Evolutionary conservation across 164 flowering plant genomes (phyloP).

Genomic region (Macadamia integrifolia): DNA sequence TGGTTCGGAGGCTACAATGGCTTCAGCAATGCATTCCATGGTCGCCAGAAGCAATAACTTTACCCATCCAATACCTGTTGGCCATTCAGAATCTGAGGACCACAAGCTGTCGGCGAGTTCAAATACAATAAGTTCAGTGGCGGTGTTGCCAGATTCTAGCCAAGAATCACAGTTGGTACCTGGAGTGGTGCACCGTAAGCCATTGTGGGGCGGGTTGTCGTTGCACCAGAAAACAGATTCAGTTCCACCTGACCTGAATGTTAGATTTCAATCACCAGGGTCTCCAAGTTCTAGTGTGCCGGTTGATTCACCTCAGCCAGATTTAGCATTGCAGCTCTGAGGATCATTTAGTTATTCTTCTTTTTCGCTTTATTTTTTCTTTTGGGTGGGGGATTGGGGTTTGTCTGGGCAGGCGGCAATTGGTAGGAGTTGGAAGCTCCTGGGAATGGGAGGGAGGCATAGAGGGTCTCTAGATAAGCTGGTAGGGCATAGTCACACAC

Average conservation of each 20-base stretch:
- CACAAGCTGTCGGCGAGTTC: constrained; percentile 14
- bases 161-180: constrained; percentile 9
- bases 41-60: constrained; percentile 22
- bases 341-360: constrained; percentile 12
- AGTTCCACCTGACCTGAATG: constrained; percentile 53
- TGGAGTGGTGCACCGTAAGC: constrained; percentile 14
- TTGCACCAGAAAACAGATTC: constrained; percentile 26
- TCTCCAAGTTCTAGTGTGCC: constrained; percentile 36
- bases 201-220: constrained; percentile 24
- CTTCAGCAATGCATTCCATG: no score
- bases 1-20: constrained; percentile 12
- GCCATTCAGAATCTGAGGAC: constrained; percentile 14
- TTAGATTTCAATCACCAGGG: constrained; percentile 45
- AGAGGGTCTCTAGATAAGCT: not conserved
- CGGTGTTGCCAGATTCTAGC: constrained; percentile 11
- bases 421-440: constrained; percentile 39
- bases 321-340: constrained; percentile 69
- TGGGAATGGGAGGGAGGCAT: not conserved
- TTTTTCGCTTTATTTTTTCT: no score
- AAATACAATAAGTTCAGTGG: constrained; percentile 14
- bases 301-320: constrained; percentile 51
- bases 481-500: constrained; percentile 1
- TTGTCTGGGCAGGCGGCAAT: no score
- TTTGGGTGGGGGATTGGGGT: no score
- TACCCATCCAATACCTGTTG: constrained; percentile 10